Conservation (phyloP, 2,329 filamentous ascomycete genomes). For the Lecanicillium sp. region DNA sequence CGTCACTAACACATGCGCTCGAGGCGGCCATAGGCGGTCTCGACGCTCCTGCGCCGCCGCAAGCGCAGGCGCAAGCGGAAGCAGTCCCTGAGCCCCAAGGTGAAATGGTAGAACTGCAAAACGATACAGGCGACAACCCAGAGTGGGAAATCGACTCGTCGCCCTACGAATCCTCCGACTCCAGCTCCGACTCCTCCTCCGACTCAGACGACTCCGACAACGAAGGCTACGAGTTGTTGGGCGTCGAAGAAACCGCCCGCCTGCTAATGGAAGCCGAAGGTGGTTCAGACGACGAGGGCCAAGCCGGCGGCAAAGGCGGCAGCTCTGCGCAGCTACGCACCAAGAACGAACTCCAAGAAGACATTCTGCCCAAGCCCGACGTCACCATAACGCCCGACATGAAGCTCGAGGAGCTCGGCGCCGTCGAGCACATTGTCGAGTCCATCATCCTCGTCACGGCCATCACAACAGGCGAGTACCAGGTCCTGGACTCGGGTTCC, state of each 20-base stretch:
- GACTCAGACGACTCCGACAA: conserved; percentile 50
- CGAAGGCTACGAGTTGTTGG: conserved; percentile 64
- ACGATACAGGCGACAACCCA: conserved; percentile 40
- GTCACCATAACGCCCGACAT: conserved; percentile 71
- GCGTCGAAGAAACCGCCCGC: conserved; percentile 73
- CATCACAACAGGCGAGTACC: conserved; percentile 69
- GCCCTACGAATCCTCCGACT: conserved; percentile 60
- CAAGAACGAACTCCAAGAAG: conserved; percentile 68
- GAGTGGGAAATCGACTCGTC: conserved; percentile 85
- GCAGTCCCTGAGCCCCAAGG: background rate
- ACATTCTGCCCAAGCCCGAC: conserved; percentile 64
- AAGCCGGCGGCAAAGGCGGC: conserved; percentile 35
- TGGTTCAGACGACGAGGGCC: conserved; percentile 69
- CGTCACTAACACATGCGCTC: conserved; percentile 32
- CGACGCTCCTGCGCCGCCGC: conserved; percentile 10
- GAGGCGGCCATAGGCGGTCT: conserved; percentile 36
- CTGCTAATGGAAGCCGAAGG: conserved; percentile 79
- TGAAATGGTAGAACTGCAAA: conserved; percentile 16
- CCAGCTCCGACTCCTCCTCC: conserved; percentile 55
- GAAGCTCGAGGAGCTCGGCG: conserved; percentile 68
- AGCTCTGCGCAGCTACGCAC: conserved; percentile 56
- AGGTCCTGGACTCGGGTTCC: conserved; percentile 77
- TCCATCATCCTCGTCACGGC: conserved; percentile 74
- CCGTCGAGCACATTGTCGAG: conserved; percentile 69
- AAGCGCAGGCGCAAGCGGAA: conserved; percentile 2